These are phyloP conservation scores for Dactylellina parvicollis DNA, from an alignment of 2,329 filamentous ascomycete species.

Conservation along the genomic window DNA sequence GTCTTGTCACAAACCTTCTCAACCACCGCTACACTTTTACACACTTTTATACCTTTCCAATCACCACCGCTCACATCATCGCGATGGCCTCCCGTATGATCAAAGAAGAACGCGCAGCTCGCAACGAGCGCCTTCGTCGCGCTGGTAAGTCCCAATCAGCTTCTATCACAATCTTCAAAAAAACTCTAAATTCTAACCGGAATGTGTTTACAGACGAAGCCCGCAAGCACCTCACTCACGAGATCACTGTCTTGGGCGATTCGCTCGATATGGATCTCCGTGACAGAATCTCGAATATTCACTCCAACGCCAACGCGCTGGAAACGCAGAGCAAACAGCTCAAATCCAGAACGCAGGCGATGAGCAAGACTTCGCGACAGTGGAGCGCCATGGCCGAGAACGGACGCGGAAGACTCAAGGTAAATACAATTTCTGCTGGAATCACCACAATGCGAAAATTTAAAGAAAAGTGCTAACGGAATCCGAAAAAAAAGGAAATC, in stretches of 20 bases:
- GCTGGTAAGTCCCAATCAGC: constrained; percentile 55
- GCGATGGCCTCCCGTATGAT: constrained; percentile 59
- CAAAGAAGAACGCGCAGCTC: constrained; percentile 58
- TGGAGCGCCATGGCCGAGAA: constrained; percentile 72
- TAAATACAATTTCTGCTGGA: constrained; percentile 27
- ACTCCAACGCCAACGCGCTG: constrained; percentile 74
- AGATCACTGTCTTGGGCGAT: constrained; percentile 70
- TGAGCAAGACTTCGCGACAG: constrained; percentile 73
- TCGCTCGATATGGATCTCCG: constrained; percentile 75
- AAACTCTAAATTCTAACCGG: constrained; percentile 37
- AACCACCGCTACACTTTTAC: not conserved
- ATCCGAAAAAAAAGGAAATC: constrained; percentile 65
- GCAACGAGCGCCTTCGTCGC: constrained; percentile 58
- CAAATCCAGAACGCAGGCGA: constrained; percentile 68
- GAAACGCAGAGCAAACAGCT: constrained; percentile 75
- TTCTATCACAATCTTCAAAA: not conserved
- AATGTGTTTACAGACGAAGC: constrained; percentile 64
- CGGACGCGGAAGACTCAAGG: constrained; percentile 74
- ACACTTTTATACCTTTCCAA: not conserved
- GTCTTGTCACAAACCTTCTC: constrained; percentile 35
- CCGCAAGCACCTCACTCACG: constrained; percentile 65
- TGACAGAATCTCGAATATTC: constrained; percentile 74
- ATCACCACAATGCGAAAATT: not conserved
- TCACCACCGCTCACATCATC: constrained; percentile 19
- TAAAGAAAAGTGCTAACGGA: constrained; percentile 8